Evolutionary conservation across 1,139 yeast species (phyloP).

Genomic region (Suhomyces bribrorum): DNA sequence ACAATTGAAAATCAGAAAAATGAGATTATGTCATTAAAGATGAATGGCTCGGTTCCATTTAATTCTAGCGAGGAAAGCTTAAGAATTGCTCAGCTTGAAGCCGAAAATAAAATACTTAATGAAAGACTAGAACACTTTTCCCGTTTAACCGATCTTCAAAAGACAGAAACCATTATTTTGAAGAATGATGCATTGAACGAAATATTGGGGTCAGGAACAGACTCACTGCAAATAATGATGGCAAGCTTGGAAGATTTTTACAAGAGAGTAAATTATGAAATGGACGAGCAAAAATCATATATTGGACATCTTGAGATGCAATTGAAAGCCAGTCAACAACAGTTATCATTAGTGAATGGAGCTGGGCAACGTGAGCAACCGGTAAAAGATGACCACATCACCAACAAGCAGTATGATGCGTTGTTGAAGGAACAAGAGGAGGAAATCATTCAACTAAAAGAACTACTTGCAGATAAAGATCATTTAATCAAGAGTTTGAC

Average conservation of each 20-base stretch:
- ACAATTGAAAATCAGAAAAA: conserved; percentile 47
- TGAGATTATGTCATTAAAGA: conserved; percentile 37
- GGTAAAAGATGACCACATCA: conserved; percentile 1
- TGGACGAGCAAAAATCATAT: conserved; percentile 65
- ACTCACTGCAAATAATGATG: conserved; percentile 42
- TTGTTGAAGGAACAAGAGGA: conserved; percentile 62
- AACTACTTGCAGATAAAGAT: conserved; percentile 66
- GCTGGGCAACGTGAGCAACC: conserved; percentile 1
- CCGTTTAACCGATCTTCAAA: conserved; percentile 59
- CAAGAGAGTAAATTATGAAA: conserved; percentile 47
- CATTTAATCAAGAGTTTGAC: conserved; percentile 75
- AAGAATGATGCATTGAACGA: conserved; percentile 59
- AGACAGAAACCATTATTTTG: conserved; percentile 54
- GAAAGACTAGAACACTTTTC: conserved; percentile 72
- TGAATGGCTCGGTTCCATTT: conserved; percentile 3
- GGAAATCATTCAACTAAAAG: conserved; percentile 66
- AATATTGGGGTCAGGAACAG: conserved; percentile 41
- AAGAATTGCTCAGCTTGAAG: conserved; percentile 47
- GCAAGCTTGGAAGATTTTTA: conserved; percentile 50
- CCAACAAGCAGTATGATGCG: conserved; percentile 22
- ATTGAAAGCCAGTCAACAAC: conserved; percentile 35
- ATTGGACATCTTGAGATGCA: conserved; percentile 63
- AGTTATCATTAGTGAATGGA: conserved; percentile 6
- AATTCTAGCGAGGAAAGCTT: conserved; percentile 2
- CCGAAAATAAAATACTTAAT: conserved; percentile 60